A percentile compares a stretch with the other conserved stretches of the same genome.
Conservation (phyloP, 2,329 filamentous ascomycete genomes). For the Aspergillus alliaceus region DNA sequence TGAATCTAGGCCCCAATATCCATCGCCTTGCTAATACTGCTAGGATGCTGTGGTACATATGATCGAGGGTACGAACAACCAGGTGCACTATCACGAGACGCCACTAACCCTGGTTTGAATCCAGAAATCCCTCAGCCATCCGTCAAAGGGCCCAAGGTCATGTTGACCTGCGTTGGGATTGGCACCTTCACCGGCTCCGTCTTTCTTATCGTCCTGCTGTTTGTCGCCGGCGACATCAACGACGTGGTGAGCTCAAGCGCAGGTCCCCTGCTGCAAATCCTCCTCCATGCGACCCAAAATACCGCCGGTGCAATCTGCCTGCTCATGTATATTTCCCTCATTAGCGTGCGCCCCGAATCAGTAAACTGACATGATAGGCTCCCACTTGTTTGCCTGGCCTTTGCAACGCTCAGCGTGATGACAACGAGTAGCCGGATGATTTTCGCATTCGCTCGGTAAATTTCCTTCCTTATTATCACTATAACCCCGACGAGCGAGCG, state of each 20-base stretch:
- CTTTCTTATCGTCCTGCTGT: constrained; percentile 62
- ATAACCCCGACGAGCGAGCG: background rate
- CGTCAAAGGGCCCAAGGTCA: constrained; percentile 62
- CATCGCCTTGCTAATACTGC: background rate
- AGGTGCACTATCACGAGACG: background rate
- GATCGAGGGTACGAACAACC: constrained; percentile 22
- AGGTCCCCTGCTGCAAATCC: constrained; percentile 61
- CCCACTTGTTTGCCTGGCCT: constrained; percentile 28
- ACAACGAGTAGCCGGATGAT: constrained; percentile 35
- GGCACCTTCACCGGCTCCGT: constrained; percentile 63
- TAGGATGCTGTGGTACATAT: constrained; percentile 49
- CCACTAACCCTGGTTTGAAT: background rate
- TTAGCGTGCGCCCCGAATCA: background rate
- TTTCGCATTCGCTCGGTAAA: constrained; percentile 29
- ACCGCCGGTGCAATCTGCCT: constrained; percentile 62
- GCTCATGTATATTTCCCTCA: constrained; percentile 49
- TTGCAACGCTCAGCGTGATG: constrained; percentile 32
- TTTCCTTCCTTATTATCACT: background rate
- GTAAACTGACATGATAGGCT: constrained; percentile 21
- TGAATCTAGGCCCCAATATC: background rate
- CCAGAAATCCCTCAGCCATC: constrained; percentile 42
- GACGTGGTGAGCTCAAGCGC: constrained; percentile 55
- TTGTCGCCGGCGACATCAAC: constrained; percentile 60
- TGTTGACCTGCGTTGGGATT: constrained; percentile 64
- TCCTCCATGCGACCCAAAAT: constrained; percentile 63